Evolutionary conservation across 2,329 filamentous ascomycete genomes (phyloP), one percentile per base, ranked within the genome.

Genomic region (Triangularia setosa): DNA sequence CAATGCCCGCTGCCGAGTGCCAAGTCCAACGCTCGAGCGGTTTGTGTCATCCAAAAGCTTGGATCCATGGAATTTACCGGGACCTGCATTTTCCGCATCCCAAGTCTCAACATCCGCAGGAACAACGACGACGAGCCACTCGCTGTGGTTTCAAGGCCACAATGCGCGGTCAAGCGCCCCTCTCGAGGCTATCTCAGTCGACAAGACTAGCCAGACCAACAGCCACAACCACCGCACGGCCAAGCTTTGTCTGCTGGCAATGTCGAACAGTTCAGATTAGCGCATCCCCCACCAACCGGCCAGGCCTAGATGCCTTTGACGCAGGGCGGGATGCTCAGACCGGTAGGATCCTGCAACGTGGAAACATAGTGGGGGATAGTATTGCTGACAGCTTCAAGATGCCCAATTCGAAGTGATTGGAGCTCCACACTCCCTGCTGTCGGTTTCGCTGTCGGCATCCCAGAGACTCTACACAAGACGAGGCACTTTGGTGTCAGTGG

Each of bases 381-480:
- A 25, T 69, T 24, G 69, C 40, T 48, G 40, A 48, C 61, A 40
- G 8, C 30, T 23, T 3, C 0, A 71, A 97, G 95, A 98, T 84
- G 95, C 95, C 62, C 88, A 89, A 64, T 99, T 99, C 77, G 92
- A 98, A 78, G 92, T 98, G 57, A 82, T 99, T 69, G 95, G 95
- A 67, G 87, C 91, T 24, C 93, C 94, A 1, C 95, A 95, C 78
- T 98, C 95, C 62, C 87, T 99, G 68, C 88, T 99, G 71, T 97
- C 94, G 23, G 93, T 97, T 69, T 92, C 90, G 7, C 86, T 99
- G 60, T 96, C 95, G 35, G 91, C 95, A 52, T 98, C 94, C 30
- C 94, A 98, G 77, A 90, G 91, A 72, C 87, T 99, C 58, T 97
- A 95, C 78, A 97, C 95, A 23, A 87, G 94, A 71, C 88, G 93